phyloP scores from a whole-genome alignment of 495 filamentous ascomycete genomes.

The Aspergillus incahuasiensis region DNA sequence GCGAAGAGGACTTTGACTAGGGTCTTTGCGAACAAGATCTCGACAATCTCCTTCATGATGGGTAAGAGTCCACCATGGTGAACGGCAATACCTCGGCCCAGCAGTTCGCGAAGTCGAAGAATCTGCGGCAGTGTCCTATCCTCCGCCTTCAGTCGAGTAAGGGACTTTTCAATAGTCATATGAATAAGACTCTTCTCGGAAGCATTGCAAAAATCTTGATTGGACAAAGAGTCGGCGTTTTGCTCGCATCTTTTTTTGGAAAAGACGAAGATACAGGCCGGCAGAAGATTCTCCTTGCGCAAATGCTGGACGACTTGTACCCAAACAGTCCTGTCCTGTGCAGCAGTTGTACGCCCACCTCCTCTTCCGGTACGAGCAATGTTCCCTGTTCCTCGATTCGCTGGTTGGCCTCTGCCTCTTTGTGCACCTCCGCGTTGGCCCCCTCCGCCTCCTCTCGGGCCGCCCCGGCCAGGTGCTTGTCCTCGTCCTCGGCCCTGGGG shows the following conservation, averaged over 20 bases:
- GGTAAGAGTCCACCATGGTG: constrained; percentile 94
- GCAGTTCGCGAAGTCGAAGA: constrained; percentile 74
- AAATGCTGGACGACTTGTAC: constrained; percentile 90
- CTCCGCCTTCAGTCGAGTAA: constrained; percentile 87
- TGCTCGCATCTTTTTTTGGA: constrained; percentile 96
- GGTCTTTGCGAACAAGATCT: constrained; percentile 92
- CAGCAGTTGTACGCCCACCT: constrained; percentile 76
- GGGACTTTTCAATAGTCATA: constrained; percentile 95
- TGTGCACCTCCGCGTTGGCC: constrained; percentile 47
- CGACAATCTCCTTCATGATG: constrained; percentile 96
- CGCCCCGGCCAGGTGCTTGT: constrained; percentile 36
- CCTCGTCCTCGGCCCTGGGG: constrained; percentile 42
- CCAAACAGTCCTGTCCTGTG: constrained; percentile 96
- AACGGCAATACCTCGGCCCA: constrained; percentile 86
- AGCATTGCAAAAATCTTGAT: constrained; percentile 88
- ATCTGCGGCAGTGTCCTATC: constrained; percentile 89
- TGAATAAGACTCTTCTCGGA: constrained; percentile 93
- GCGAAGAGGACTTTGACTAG: constrained; percentile 96
- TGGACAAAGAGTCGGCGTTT: constrained; percentile 91
- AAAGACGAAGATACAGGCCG: constrained; percentile 96
- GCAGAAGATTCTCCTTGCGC: constrained; percentile 78
- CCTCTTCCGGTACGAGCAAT: constrained; percentile 83
- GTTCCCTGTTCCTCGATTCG: constrained; percentile 67
- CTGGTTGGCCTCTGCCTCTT: constrained; percentile 53
- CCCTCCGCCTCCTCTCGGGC: constrained; percentile 23